These are phyloP conservation scores for Suillus spraguei DNA, from an alignment of 768 basidiomycete genomes.

Conservation along the genomic window DNA sequence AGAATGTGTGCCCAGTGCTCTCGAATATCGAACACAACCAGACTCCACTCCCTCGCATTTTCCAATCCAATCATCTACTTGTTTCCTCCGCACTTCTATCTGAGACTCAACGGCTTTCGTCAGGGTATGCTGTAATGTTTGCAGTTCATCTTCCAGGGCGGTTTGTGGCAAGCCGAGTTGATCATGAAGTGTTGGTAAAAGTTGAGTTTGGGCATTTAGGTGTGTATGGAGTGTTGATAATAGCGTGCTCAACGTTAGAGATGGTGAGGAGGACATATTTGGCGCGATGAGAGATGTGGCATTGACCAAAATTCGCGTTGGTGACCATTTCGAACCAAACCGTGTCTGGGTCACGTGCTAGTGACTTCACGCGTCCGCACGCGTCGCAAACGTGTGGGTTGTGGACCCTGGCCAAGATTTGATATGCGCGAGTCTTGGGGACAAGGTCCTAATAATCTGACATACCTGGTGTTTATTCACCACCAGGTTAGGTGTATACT, in stretches of 20 bases:
- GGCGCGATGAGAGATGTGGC: slow-evolving; percentile 7
- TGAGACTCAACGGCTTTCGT: slow-evolving; percentile 75
- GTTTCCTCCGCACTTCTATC: slow-evolving; percentile 65
- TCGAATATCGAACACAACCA: slow-evolving; percentile 66
- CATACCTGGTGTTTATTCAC: not conserved
- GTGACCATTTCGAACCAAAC: slow-evolving; percentile 5
- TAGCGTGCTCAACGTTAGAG: slow-evolving; percentile 57
- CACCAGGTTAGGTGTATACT: too few relatives aligned
- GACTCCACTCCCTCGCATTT: slow-evolving; percentile 64
- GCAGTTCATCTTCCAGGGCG: slow-evolving; percentile 81
- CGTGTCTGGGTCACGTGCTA: not conserved
- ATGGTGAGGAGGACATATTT: slow-evolving; percentile 28
- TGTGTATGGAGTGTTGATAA: slow-evolving; percentile 79
- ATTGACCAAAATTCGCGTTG: slow-evolving; percentile 3
- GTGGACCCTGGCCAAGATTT: not conserved
- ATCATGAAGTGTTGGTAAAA: slow-evolving; percentile 79
- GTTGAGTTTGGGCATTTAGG: slow-evolving; percentile 78
- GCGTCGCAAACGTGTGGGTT: not conserved
- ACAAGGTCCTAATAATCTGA: not conserved
- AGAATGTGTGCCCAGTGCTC: slow-evolving; percentile 70
- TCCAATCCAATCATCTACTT: slow-evolving; percentile 75
- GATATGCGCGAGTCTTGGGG: not conserved
- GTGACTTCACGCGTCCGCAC: slow-evolving; percentile 7
- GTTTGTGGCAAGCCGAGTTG: slow-evolving; percentile 83
- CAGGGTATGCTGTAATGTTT: slow-evolving; percentile 71